phyloP scores from a whole-genome alignment of 1,284 basidiomycete genomes.

The Wolfiporia cocos region DNA sequence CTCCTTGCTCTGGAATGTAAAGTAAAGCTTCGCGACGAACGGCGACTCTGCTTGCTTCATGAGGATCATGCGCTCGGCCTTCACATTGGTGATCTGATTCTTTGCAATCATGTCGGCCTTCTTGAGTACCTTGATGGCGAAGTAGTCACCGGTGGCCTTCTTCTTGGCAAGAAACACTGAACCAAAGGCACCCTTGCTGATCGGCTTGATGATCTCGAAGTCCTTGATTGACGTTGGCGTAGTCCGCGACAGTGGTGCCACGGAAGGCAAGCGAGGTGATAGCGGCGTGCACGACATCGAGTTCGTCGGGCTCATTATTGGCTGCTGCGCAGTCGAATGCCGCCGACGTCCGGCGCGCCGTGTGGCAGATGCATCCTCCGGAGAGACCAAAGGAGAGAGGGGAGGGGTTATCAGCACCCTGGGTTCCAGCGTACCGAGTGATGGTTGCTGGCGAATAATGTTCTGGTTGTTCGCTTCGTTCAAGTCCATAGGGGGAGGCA shows the following conservation, averaged over 20 bases:
- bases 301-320: slow-evolving; percentile 49
- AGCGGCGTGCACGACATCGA: slow-evolving; percentile 53
- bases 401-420: slow-evolving; percentile 67
- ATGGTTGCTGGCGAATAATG: slow-evolving; percentile 40
- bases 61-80: slow-evolving; percentile 98
- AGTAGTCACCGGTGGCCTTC: slow-evolving; percentile 97
- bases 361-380: slow-evolving; percentile 45
- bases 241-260: slow-evolving; percentile 71
- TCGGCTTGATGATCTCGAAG: slow-evolving; percentile 99
- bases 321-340: slow-evolving; percentile 62
- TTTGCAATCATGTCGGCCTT: slow-evolving; percentile 99
- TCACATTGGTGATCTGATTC: slow-evolving; percentile 99
- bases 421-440: slow-evolving; percentile 61
- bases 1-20: slow-evolving; percentile 99
- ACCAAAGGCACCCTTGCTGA: slow-evolving; percentile 98
- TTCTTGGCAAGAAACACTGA: slow-evolving; percentile 99
- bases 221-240: slow-evolving; percentile 95
- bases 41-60: slow-evolving; percentile 99
- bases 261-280: slow-evolving; percentile 85
- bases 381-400: slow-evolving; percentile 60
- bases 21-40: slow-evolving; percentile 98
- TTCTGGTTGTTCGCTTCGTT: slow-evolving; percentile 38
- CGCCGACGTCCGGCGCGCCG: slow-evolving; percentile 54
- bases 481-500: slow-evolving; percentile 57
- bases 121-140: slow-evolving; percentile 98